Conservation (phyloP, 1,284 basidiomycete genomes). For the Volvariella volvacea region DNA sequence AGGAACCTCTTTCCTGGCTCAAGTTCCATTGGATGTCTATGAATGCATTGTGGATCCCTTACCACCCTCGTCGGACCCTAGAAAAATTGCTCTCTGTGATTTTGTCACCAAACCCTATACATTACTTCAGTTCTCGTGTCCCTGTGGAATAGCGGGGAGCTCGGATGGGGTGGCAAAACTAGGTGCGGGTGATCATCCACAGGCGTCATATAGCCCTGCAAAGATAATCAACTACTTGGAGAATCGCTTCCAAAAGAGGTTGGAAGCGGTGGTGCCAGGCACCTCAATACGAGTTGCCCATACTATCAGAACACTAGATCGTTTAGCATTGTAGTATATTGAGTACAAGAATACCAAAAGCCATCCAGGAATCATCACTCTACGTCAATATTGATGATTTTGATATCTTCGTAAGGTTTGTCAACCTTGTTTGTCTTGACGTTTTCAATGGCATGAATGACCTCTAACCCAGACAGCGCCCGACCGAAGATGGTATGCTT, state of each 20-base stretch:
- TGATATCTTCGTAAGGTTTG: slow-evolving; percentile 87
- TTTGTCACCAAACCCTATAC: slow-evolving; percentile 7
- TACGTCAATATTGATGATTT: slow-evolving; percentile 74
- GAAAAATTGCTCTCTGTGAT: background rate
- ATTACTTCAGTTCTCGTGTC: slow-evolving; percentile 20
- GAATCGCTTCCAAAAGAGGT: background rate
- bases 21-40: slow-evolving; percentile 41
- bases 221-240: background rate
- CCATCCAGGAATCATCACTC: slow-evolving; percentile 32
- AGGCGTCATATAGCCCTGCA: background rate
- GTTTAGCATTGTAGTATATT: slow-evolving; percentile 29
- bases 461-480: slow-evolving; percentile 73
- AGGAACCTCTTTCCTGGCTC: slow-evolving; percentile 29
- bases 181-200: no score
- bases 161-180: no score
- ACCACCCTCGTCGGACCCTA: background rate
- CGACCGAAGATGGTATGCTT: slow-evolving; percentile 95
- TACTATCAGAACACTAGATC: slow-evolving; percentile 25
- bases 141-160: slow-evolving; percentile 9
- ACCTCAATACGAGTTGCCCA: slow-evolving; percentile 18
- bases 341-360: slow-evolving; percentile 17
- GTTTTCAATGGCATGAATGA: slow-evolving; percentile 82
- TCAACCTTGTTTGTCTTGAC: slow-evolving; percentile 77
- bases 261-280: background rate
- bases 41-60: slow-evolving; percentile 23